Base-by-base conservation (phyloP, 2,329 filamentous ascomycete genomes). In the Cladophialophora yegresii region DNA sequence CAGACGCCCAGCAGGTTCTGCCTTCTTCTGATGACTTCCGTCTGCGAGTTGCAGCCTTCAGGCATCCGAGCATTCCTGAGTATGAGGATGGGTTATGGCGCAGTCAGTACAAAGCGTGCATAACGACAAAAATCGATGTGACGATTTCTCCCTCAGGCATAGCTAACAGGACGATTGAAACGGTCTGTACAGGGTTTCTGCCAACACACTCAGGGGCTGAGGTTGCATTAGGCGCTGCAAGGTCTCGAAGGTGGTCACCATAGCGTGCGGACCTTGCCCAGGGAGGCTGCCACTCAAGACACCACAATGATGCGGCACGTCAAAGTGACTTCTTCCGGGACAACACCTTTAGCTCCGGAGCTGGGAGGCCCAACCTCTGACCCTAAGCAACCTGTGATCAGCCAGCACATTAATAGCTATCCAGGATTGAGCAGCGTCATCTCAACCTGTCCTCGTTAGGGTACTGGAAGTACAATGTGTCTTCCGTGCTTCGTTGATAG, bases 211-310 rank as follows among this genome's bases (percentile, higher is more conserved):
- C 9, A 26, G 47, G 47, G 47, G 22, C 20, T 43, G 36, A 13
- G 47, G 47, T 50, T 50, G 47, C 47, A 50, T 13, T 22, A 50
- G 47, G 47, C 47, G 47, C 47, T 23, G 47, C 20, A 10, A 50
- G 47, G 47, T 26, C 47, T 50, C 47, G 22, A 50, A 50, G 47
- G 47, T n/a, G 47, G 23, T 26, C 47, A 50, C 20, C 13, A 50
- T 43, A 20, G 47, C 23, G 12, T 50, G 47, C 47, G 47, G 47
- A 28, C 20, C 3, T 23, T 50, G 23, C 47, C 23, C 23, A 20
- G 22, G 26, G 23, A 50, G 22, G 47, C 47, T 23, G 20, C 47
- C 47, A 22, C 13, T 10, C 23, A 28, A 50, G 9, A 50, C 45
- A 12, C 47, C 47, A 26, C 47, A 22, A 22, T 28, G 7, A 26